A percentile compares a stretch with the other conserved stretches of the same genome.
Conservation (phyloP, 306 rosid species). For the Castanea crenata region DNA sequence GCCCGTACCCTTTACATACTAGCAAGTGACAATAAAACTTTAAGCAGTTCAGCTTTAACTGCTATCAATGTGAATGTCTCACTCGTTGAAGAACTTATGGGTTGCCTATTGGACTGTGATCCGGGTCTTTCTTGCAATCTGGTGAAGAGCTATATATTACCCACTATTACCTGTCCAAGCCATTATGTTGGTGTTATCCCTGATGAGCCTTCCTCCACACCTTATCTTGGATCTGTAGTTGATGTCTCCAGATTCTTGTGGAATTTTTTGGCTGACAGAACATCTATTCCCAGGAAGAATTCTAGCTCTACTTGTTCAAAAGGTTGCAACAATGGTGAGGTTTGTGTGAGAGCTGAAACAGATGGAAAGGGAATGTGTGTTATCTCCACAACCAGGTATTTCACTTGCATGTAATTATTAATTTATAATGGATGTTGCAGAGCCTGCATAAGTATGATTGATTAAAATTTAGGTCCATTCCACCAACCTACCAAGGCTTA, state of each 20-base stretch:
- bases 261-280: conserved; percentile 84
- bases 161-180: conserved; percentile 70
- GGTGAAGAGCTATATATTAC: conserved; percentile 74
- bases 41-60: conserved; percentile 49
- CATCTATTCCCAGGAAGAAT: conserved; percentile 55
- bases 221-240: conserved; percentile 52
- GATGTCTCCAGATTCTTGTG: conserved; percentile 84
- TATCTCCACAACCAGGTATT: conserved; percentile 87
- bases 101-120: conserved; percentile 69
- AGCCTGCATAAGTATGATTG: neutral
- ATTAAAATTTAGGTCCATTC: neutral
- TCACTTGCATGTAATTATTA: conserved; percentile 13
- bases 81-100: conserved; percentile 74
- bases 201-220: conserved; percentile 75
- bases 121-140: conserved; percentile 92
- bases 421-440: neutral
- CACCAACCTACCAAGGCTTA: no score
- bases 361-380: conserved; percentile 79
- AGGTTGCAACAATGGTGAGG: conserved; percentile 68
- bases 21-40: conserved; percentile 47
- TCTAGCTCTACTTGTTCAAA: conserved; percentile 52
- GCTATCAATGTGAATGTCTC: conserved; percentile 71
- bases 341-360: conserved; percentile 70
- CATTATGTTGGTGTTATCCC: conserved; percentile 82
- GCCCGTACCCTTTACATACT: conserved; percentile 84